phyloP scores from a whole-genome alignment of 768 basidiomycete genomes.

The Lentinula guzmanii region DNA sequence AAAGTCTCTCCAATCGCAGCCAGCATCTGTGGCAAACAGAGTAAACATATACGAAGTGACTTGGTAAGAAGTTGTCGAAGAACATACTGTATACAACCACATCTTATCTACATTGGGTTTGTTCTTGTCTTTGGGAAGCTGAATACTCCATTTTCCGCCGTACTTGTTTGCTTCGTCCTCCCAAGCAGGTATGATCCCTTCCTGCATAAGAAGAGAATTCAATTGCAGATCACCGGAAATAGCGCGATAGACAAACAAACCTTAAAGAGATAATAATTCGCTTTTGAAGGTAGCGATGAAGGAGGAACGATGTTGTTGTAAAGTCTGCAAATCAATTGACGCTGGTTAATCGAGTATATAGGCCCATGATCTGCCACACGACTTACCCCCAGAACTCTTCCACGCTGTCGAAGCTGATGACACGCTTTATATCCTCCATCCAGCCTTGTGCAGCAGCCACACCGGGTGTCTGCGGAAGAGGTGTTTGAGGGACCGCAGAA shows the following conservation, averaged over 20 bases:
- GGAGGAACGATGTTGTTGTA: slow-evolving; percentile 98
- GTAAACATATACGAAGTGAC: background rate
- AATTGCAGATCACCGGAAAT: slow-evolving; percentile 1
- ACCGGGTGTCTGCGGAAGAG: slow-evolving; percentile 61
- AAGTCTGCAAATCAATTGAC: slow-evolving; percentile 39
- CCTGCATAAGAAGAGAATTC: slow-evolving; percentile 37
- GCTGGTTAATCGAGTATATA: background rate
- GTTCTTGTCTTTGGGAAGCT: slow-evolving; percentile 95
- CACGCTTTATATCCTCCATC: slow-evolving; percentile 99
- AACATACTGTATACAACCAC: slow-evolving; percentile 93
- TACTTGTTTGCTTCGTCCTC: slow-evolving; percentile 95
- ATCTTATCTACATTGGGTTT: slow-evolving; percentile 79
- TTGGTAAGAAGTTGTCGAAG: background rate
- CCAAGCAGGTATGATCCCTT: slow-evolving; percentile 96
- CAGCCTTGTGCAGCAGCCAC: slow-evolving; percentile 77
- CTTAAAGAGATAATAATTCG: slow-evolving; percentile 99
- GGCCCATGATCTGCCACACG: background rate
- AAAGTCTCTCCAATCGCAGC: slow-evolving; percentile 99
- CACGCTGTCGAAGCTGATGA: slow-evolving; percentile 92
- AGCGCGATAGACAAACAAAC: slow-evolving; percentile 27
- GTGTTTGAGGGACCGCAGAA: slow-evolving; percentile 71
- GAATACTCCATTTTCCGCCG: slow-evolving; percentile 98
- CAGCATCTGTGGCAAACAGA: slow-evolving; percentile 66
- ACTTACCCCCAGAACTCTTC: slow-evolving; percentile 99
- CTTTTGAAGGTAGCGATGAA: slow-evolving; percentile 86